These are phyloP conservation scores for Atkinsonella hypoxylon DNA, from an alignment of 2,329 filamentous ascomycete species.

Conservation along the genomic window DNA sequence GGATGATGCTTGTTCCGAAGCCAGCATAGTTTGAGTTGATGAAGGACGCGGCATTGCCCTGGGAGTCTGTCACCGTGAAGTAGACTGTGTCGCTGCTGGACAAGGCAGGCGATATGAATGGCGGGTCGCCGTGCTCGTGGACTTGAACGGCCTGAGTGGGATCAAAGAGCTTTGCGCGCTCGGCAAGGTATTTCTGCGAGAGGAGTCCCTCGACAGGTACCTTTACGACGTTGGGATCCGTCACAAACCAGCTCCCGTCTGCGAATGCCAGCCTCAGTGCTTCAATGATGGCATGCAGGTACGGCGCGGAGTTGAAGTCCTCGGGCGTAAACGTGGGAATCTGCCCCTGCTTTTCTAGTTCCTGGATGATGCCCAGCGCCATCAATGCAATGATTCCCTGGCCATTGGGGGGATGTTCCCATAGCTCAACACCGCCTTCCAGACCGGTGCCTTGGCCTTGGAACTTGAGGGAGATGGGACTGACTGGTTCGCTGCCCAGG, in stretches of 20 bases:
- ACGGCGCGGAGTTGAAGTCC: slow-evolving; percentile 72
- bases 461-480: slow-evolving; percentile 75
- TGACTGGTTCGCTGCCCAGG: slow-evolving; percentile 60
- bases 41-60: slow-evolving; percentile 87
- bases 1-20: slow-evolving; percentile 81
- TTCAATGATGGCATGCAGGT: slow-evolving; percentile 81
- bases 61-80: slow-evolving; percentile 69
- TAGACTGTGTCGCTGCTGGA: slow-evolving; percentile 89
- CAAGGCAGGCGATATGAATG: slow-evolving; percentile 56
- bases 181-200: slow-evolving; percentile 59
- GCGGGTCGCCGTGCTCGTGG: slow-evolving; percentile 50
- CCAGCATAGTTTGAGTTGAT: slow-evolving; percentile 93
- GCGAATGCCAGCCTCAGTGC: slow-evolving; percentile 80
- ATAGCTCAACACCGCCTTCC: slow-evolving; percentile 58
- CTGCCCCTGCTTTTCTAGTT: slow-evolving; percentile 62
- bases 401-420: slow-evolving; percentile 95
- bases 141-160: slow-evolving; percentile 45
- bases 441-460: slow-evolving; percentile 42
- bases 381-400: slow-evolving; percentile 93
- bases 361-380: slow-evolving; percentile 82
- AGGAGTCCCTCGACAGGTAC: slow-evolving; percentile 63
- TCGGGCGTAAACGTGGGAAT: slow-evolving; percentile 57
- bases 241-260: slow-evolving; percentile 81
- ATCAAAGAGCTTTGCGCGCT: slow-evolving; percentile 50
- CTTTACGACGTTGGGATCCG: slow-evolving; percentile 60